Base-by-base conservation (phyloP, 352 stramenopile species). In the Halophytophthora batemanensis region DNA sequence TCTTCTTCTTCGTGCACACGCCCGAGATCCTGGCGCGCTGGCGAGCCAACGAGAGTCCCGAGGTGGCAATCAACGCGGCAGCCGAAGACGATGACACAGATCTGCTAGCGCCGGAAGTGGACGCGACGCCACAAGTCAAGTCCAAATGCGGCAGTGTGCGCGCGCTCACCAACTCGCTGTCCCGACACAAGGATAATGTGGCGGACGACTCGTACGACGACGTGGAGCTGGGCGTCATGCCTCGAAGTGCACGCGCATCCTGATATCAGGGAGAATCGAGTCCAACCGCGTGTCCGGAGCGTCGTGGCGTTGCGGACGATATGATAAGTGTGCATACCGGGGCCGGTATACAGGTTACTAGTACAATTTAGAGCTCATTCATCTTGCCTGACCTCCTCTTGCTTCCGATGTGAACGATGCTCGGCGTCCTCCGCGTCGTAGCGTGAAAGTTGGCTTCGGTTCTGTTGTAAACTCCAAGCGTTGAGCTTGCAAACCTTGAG, bases 1-100 rank as follows among this genome's bases (percentile, higher is more conserved):
- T 90, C 12, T 93, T 93, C 54, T 76, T 87, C 56, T 89, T 87
- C 52, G 75, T 90, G 36, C 79, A 90, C 64, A 90, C 77, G 2
- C 80, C 79, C 1, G 82, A 93, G 56, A 76, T 90, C 60, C 53
- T 84, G 12, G 57, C 50, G 12, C 65, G 69, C 18, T 59, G 61
- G 45, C 61, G 61, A 8, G 52, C 68, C n/a, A 45, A 63, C 25
- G 54, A 42, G 50, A 56, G 46, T 15, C 50, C 60, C 2, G 41
- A 68, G 28, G 58, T 48, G 38, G 53, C 49, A 2, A 29, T 50
- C 6, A 54, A 63, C 14, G 56, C 37, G 29, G 42, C 56, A 42
- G 15, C 12, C 18, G 33, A 21, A 4, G 19, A 49, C 4, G 53
- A 70, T n/a, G 56, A 59, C 38, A 63, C 45, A 1, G 60, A 72